These are phyloP conservation scores for Bretschneidera sinensis DNA, from an alignment of 345 rosid species.

Conservation along the genomic window DNA sequence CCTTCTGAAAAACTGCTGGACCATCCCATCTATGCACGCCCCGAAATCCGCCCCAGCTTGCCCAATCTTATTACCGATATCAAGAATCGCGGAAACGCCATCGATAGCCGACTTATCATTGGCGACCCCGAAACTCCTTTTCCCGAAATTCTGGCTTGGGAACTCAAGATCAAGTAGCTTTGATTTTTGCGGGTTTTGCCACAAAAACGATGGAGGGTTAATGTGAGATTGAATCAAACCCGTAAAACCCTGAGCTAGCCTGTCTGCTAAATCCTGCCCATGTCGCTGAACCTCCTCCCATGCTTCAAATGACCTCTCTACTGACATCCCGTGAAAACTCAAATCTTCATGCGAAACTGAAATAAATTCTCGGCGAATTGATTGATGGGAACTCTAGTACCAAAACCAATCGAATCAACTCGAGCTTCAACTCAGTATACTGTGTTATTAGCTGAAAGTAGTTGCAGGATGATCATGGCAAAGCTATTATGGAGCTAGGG, in stretches of 20 bases:
- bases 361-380: background rate
- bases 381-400: background rate
- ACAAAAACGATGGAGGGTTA: constrained; percentile 60
- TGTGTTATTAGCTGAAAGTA: background rate
- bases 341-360: constrained; percentile 11
- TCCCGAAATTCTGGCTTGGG: constrained; percentile 38
- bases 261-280: constrained; percentile 85
- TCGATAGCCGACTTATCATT: constrained; percentile 38
- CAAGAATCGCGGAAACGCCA: constrained; percentile 72
- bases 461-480: background rate
- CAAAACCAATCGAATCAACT: background rate
- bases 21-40: constrained; percentile 61
- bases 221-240: constrained; percentile 78
- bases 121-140: constrained; percentile 39
- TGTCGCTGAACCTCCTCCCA: constrained; percentile 98
- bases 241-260: constrained; percentile 81
- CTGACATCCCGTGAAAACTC: constrained; percentile 47
- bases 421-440: background rate
- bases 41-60: constrained; percentile 91
- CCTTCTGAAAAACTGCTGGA: constrained; percentile 73
- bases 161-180: constrained; percentile 75
- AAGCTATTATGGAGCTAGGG: constrained; percentile 2
- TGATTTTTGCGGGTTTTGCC: constrained; percentile 57
- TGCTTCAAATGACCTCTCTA: constrained; percentile 85
- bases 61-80: constrained; percentile 75